Evolutionary conservation across 1,284 basidiomycete species (phyloP).

Genomic region (Rhizoctonia solani): DNA sequence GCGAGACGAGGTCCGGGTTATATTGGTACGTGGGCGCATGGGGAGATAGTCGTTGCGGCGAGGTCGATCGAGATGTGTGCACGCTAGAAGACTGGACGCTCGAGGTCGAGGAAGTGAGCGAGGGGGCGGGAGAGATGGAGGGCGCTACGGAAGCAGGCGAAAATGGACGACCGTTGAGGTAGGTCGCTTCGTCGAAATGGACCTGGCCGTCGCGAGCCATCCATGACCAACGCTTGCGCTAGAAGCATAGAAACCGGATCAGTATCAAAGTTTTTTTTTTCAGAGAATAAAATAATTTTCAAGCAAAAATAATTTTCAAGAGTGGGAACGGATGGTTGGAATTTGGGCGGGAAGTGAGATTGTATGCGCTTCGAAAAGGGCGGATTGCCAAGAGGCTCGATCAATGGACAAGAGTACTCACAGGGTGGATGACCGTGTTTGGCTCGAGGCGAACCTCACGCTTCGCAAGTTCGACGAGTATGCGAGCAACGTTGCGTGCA

Average conservation of each 20-base stretch:
- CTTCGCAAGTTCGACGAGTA: constrained; percentile 72
- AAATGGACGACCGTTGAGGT: constrained; percentile 5
- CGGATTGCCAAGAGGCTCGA: neutral
- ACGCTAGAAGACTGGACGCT: constrained; percentile 22
- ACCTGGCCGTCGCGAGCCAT: constrained; percentile 60
- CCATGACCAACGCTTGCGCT: constrained; percentile 66
- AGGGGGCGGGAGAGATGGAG: neutral
- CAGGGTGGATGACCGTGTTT: constrained; percentile 70
- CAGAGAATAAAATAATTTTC: too few species aligned
- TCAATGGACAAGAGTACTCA: constrained; percentile 46
- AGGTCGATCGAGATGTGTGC: constrained; percentile 26
- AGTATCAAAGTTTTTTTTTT: too few species aligned
- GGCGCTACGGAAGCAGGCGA: neutral
- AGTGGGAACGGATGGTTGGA: too few species aligned
- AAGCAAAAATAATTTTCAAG: constrained; percentile 1
- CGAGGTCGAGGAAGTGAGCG: constrained; percentile 17
- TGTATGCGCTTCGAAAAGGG: constrained; percentile 6
- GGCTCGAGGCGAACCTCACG: constrained; percentile 68
- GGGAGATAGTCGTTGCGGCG: constrained; percentile 26
- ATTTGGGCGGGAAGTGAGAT: neutral
- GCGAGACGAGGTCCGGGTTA: constrained; percentile 6
- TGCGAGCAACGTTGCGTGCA: constrained; percentile 79
- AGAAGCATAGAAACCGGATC: neutral
- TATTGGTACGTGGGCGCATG: constrained; percentile 19
- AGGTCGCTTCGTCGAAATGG: constrained; percentile 26